These are phyloP conservation scores for Poronia punctata DNA, from an alignment of 495 filamentous ascomycete genomes.

Conservation along the genomic window DNA sequence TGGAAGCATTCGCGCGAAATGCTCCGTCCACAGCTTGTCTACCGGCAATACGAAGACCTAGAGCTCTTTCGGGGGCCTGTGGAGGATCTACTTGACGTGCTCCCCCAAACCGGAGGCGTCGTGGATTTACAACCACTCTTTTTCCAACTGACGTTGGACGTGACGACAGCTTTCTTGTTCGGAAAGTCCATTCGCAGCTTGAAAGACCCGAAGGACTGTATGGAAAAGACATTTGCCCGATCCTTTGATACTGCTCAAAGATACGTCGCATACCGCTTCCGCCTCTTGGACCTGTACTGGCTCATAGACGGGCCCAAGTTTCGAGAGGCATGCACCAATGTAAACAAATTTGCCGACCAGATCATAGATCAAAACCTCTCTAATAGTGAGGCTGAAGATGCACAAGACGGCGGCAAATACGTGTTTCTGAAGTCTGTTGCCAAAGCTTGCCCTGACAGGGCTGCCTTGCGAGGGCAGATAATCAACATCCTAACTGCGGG, in stretches of 20 bases:
- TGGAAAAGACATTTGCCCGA: constrained; percentile 8
- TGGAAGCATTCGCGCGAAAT: constrained; percentile 49
- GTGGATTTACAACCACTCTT: constrained; percentile 54
- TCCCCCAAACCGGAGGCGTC: constrained; percentile 21
- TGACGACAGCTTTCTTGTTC: constrained; percentile 64
- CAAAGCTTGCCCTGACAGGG: constrained; percentile 18
- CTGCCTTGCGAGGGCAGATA: constrained; percentile 29
- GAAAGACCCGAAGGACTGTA: constrained; percentile 16
- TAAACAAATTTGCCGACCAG: constrained; percentile 17
- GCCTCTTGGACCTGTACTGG: constrained; percentile 43
- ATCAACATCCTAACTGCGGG: constrained; percentile 46
- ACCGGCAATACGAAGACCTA: constrained; percentile 12
- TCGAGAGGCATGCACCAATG: constrained; percentile 26
- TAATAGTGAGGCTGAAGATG: constrained; percentile 7
- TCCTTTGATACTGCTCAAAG: constrained; percentile 21
- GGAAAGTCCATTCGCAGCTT: constrained; percentile 53
- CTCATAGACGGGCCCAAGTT: constrained; percentile 40
- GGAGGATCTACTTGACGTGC: constrained; percentile 35
- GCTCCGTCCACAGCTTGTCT: constrained; percentile 49
- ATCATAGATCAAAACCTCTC: constrained; percentile 24
- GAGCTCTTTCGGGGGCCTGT: constrained; percentile 27
- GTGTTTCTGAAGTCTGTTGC: constrained; percentile 22
- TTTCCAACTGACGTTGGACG: constrained; percentile 62
- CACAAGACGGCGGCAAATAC: constrained; percentile 14
- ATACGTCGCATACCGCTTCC: constrained; percentile 26